Evolutionary conservation across 2,329 filamentous ascomycete species (phyloP).

Genomic region (Plectosphaerella sp.): DNA sequence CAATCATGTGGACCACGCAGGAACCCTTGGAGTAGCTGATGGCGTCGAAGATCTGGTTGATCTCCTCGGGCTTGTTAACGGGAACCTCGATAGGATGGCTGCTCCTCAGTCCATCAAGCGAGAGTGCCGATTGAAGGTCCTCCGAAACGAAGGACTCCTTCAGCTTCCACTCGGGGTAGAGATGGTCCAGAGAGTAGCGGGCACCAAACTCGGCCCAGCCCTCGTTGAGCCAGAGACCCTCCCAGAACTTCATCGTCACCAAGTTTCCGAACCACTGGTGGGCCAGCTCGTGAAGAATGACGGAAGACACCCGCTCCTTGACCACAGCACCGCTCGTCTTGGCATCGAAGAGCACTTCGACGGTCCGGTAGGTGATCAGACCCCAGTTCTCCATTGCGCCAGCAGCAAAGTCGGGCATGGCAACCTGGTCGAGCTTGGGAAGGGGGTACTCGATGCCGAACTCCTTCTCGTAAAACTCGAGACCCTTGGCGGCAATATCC

Average conservation of each 20-base stretch:
- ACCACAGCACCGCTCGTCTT: slow-evolving; percentile 83
- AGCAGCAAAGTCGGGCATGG: slow-evolving; percentile 91
- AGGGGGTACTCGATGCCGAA: slow-evolving; percentile 84
- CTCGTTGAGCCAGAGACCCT: slow-evolving; percentile 94
- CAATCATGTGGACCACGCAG: slow-evolving; percentile 94
- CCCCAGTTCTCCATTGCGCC: slow-evolving; percentile 93
- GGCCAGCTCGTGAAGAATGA: slow-evolving; percentile 93
- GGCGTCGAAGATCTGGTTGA: slow-evolving; percentile 97
- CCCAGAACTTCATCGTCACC: slow-evolving; percentile 99
- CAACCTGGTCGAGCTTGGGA: slow-evolving; percentile 95
- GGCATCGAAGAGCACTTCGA: slow-evolving; percentile 86
- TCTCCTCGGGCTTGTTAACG: slow-evolving; percentile 90
- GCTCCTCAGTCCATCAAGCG: slow-evolving; percentile 85
- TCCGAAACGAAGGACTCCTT: slow-evolving; percentile 96
- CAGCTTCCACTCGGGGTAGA: slow-evolving; percentile 98
- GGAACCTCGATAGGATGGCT: slow-evolving; percentile 96
- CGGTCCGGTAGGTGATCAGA: slow-evolving; percentile 88
- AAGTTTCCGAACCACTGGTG: slow-evolving; percentile 99
- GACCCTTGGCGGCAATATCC: slow-evolving; percentile 80
- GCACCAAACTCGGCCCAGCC: slow-evolving; percentile 61
- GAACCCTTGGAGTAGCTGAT: slow-evolving; percentile 98
- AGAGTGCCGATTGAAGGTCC: slow-evolving; percentile 81
- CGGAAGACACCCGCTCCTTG: slow-evolving; percentile 90
- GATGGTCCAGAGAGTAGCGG: slow-evolving; percentile 78
- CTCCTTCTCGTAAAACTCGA: slow-evolving; percentile 93